A percentile compares a stretch with the other conserved stretches of the same genome.
phyloP scores from a whole-genome alignment of 2,329 filamentous ascomycete species.

The Verticillium longisporum region DNA sequence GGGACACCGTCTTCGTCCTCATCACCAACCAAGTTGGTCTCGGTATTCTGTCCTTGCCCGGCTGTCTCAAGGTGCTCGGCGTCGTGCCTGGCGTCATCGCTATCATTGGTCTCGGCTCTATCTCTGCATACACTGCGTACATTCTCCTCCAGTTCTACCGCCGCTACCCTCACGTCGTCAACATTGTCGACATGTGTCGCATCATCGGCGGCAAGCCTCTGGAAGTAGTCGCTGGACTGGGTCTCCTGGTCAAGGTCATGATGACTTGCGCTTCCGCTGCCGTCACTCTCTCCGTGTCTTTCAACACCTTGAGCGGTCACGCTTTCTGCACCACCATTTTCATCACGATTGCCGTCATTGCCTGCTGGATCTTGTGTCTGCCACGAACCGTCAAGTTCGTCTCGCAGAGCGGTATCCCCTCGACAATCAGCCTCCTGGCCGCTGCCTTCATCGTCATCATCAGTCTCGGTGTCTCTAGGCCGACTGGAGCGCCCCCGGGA shows the following conservation, averaged over 20 bases:
- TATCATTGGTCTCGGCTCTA: conserved; percentile 56
- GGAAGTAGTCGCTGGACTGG: conserved; percentile 34
- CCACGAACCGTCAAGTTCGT: conserved; percentile 54
- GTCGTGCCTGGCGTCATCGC: conserved; percentile 62
- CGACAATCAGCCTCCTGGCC: conserved; percentile 23
- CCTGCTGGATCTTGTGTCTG: conserved; percentile 57
- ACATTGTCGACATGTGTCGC: conserved; percentile 64
- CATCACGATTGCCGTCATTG: conserved; percentile 53
- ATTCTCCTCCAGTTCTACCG: conserved; percentile 59
- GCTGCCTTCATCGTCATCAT: conserved; percentile 29
- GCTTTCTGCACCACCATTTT: conserved; percentile 60
- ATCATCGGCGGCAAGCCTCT: conserved; percentile 31
- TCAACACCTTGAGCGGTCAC: conserved; percentile 60
- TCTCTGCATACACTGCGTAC: conserved; percentile 54
- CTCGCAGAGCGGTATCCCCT: conserved; percentile 21
- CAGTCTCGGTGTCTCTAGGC: conserved; percentile 22
- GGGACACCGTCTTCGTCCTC: conserved; percentile 25
- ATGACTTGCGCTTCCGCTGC: conserved; percentile 64
- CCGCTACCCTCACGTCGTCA: conserved; percentile 60
- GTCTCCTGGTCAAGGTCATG: conserved; percentile 66
- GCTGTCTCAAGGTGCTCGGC: conserved; percentile 61
- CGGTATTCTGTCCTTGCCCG: conserved; percentile 61
- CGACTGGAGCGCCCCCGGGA: conserved; percentile 17
- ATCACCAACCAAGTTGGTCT: conserved; percentile 27
- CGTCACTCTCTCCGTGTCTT: conserved; percentile 58